A percentile compares a stretch with the other conserved stretches of the same genome.
Evolutionary conservation across 139 green algal species (phyloP).

Genomic region (Chlamydomonas eustigma): DNA sequence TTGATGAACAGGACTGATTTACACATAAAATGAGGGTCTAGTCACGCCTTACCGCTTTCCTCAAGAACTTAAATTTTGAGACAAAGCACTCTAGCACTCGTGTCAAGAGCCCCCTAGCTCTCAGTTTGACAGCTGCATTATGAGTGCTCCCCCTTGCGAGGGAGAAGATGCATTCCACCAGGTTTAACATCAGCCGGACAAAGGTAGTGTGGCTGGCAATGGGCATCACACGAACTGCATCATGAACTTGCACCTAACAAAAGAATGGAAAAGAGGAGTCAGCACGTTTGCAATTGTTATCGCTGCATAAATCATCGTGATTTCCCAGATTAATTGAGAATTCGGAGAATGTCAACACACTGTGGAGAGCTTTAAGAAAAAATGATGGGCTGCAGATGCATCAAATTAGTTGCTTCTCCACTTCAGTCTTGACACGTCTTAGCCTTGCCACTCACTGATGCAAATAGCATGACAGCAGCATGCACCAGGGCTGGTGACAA

Average conservation of each 20-base stretch:
- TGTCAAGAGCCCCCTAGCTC: constrained; percentile 54
- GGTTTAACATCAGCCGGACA: constrained; percentile 66
- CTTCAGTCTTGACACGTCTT: too few relatives aligned
- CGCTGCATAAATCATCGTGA: too few relatives aligned
- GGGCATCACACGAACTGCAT: neutral
- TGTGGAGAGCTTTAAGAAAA: too few relatives aligned
- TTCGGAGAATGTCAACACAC: too few relatives aligned
- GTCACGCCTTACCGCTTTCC: neutral
- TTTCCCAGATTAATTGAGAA: too few relatives aligned
- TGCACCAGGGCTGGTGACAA: constrained; percentile 58
- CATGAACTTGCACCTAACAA: constrained; percentile 1
- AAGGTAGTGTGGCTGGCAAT: constrained; percentile 71
- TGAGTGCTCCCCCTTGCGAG: constrained; percentile 17
- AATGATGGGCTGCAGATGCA: too few relatives aligned
- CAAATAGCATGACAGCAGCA: constrained; percentile 56
- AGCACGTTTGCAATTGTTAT: neutral
- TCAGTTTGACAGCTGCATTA: constrained; percentile 18
- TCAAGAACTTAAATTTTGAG: constrained; percentile 37
- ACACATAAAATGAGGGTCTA: too few relatives aligned
- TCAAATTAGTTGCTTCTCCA: too few relatives aligned
- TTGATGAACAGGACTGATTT: too few relatives aligned
- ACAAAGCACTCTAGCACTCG: constrained; percentile 82
- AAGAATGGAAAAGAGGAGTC: neutral
- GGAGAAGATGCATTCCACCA: constrained; percentile 79
- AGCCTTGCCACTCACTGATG: neutral